Conservation (phyloP, 2,329 filamentous ascomycete species). For the Laburnicola sp. region DNA sequence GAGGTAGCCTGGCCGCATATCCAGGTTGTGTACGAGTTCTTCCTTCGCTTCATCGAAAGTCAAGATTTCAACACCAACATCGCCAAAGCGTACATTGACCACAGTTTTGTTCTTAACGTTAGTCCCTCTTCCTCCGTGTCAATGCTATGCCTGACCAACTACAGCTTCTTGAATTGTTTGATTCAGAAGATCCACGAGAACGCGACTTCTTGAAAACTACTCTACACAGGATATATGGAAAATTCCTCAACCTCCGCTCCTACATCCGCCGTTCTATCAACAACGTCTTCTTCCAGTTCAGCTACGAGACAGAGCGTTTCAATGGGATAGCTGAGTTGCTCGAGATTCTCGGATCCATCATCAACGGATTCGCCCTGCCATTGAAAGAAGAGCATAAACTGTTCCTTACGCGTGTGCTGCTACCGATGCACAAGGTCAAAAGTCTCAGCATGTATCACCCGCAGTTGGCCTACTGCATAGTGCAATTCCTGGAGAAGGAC, state of each 20-base stretch:
- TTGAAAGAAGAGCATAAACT: conserved; percentile 99
- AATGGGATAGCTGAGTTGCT: conserved; percentile 96
- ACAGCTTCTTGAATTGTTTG: conserved; percentile 91
- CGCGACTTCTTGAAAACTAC: conserved; percentile 98
- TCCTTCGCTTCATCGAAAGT: conserved; percentile 97
- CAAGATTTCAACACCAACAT: conserved; percentile 99
- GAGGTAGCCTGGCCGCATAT: conserved; percentile 99
- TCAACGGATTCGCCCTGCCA: conserved; percentile 96
- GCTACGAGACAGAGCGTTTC: conserved; percentile 97
- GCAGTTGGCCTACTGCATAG: conserved; percentile 96
- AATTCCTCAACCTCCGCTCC: conserved; percentile 95
- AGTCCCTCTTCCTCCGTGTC: conserved; percentile 19
- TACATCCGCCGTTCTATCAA: conserved; percentile 99
- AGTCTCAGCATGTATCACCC: conserved; percentile 99
- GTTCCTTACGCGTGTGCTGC: conserved; percentile 88
- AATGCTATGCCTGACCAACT: conserved; percentile 19
- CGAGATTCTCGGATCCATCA: conserved; percentile 96
- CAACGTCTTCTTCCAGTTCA: conserved; percentile 99
- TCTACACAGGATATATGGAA: conserved; percentile 95
- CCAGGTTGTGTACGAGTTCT: conserved; percentile 99
- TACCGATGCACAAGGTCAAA: conserved; percentile 97
- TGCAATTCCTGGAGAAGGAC: conserved; percentile 98
- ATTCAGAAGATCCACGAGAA: conserved; percentile 95
- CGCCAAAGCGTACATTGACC: conserved; percentile 97
- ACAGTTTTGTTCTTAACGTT: conserved; percentile 88